phyloP scores from a whole-genome alignment of 1,284 basidiomycete species.

The Moniliella sp. region DNA sequence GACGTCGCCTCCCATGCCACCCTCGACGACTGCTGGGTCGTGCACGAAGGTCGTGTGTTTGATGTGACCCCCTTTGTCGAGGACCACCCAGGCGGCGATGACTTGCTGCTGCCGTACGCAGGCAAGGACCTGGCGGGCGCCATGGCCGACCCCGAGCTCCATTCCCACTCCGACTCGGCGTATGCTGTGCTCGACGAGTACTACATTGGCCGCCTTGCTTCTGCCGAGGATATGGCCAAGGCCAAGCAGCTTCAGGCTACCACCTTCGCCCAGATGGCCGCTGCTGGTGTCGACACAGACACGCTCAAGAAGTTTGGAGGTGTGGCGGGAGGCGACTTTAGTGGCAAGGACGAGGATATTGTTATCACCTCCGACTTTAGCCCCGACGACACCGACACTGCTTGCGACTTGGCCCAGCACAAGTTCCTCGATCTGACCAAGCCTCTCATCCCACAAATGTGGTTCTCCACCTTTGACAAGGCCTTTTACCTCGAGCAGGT shows the following conservation, averaged over 20 bases:
- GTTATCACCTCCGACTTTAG: constrained; percentile 42
- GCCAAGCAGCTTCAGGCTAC: no score
- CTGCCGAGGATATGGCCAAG: no score
- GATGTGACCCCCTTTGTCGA: constrained; percentile 38
- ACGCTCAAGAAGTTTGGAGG: no score
- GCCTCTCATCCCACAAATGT: constrained; percentile 65
- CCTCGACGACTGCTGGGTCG: constrained; percentile 45
- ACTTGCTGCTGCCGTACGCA: constrained; percentile 44
- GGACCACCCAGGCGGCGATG: constrained; percentile 39
- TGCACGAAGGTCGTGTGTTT: constrained; percentile 37
- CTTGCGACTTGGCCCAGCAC: constrained; percentile 46
- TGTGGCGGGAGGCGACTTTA: constrained; percentile 13
- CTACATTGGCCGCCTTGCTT: constrained; percentile 17
- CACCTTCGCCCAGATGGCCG: no score
- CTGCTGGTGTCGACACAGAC: no score
- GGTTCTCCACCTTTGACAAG: constrained; percentile 67
- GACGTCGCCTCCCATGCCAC: constrained; percentile 35
- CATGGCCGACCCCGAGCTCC: constrained; percentile 62
- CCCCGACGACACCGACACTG: constrained; percentile 20
- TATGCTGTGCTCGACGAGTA: constrained; percentile 76
- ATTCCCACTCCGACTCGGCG: constrained; percentile 73
- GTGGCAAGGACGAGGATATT: constrained; percentile 36
- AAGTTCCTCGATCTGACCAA: constrained; percentile 76
- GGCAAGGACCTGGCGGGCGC: constrained; percentile 58
- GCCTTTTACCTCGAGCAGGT: constrained; percentile 88